A percentile compares a stretch with the other conserved stretches of the same genome.
These are phyloP conservation scores for Phoma sp. DNA, from an alignment of 2,329 filamentous ascomycete species.

Conservation along the genomic window DNA sequence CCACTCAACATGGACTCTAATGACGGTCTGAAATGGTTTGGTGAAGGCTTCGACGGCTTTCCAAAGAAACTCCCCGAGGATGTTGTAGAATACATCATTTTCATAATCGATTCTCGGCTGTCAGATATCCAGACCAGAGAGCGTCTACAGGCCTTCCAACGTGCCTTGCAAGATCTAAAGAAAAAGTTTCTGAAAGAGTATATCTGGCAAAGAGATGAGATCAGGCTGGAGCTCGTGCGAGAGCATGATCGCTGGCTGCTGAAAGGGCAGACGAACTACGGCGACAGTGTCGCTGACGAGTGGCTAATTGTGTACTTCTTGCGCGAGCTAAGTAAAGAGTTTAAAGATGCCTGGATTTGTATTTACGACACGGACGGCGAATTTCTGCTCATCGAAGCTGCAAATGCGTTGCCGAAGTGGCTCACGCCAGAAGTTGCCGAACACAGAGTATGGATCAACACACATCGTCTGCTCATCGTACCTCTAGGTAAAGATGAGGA, in stretches of 20 bases:
- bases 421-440: slow-evolving; percentile 87
- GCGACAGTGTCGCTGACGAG: slow-evolving; percentile 95
- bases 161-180: slow-evolving; percentile 67
- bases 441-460: slow-evolving; percentile 87
- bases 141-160: slow-evolving; percentile 74
- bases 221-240: slow-evolving; percentile 69
- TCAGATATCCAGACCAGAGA: slow-evolving; percentile 63
- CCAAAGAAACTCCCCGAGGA: slow-evolving; percentile 78
- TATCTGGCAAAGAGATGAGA: slow-evolving; percentile 91
- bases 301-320: slow-evolving; percentile 95
- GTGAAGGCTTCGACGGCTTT: slow-evolving; percentile 68
- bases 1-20: slow-evolving; percentile 17
- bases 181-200: slow-evolving; percentile 77
- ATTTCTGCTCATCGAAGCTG: slow-evolving; percentile 92
- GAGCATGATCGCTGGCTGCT: slow-evolving; percentile 68
- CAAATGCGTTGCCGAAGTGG: slow-evolving; percentile 86
- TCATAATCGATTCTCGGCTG: slow-evolving; percentile 67
- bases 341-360: slow-evolving; percentile 78
- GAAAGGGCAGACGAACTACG: slow-evolving; percentile 81
- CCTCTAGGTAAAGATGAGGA: slow-evolving; percentile 53
- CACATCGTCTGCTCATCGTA: slow-evolving; percentile 76
- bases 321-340: slow-evolving; percentile 76
- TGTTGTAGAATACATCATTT: slow-evolving; percentile 82
- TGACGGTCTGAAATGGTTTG: slow-evolving; percentile 69
- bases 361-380: slow-evolving; percentile 90